Evolutionary conservation across 1,139 yeast genomes (phyloP), one percentile per base, ranked within the genome.

Genomic region (Suhomyces wounanorum): DNA sequence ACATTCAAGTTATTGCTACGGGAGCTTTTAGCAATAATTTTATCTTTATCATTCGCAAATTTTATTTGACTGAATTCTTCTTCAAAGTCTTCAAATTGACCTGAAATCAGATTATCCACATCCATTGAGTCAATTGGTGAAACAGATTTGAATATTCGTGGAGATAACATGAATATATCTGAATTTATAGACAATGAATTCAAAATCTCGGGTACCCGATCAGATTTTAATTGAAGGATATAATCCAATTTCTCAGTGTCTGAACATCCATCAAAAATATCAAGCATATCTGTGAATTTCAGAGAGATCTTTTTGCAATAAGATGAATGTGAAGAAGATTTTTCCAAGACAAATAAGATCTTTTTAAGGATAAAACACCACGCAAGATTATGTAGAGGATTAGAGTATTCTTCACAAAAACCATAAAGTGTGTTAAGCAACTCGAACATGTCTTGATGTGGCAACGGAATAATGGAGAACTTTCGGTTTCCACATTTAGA

Each of bases 31-130:
- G 18, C 14, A 8, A 3, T 16, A 14, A 14, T 2, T 2, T 14
- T 33, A 33, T 14, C 37, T 14, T 33, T 18, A 9, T 37, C 40
- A 37, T 18, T 37, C 3, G 18, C 26, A n/a, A 13, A 11, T 17
- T 37, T 41, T 3, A 43, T 18, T 25, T 43, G 25, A 16, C 40
- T 25, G n/a, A 43, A 43, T 25, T 43, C 46, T 23, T 26, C 36
- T 9, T 41, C 36, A 11, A 41, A 41, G 8, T 26, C 44, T 10
- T 30, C 44, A 13, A 18, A 37, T 14, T 13, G 28, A 8, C 25
- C 16, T 17, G 37, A 33, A 33, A 37, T 37, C 40, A 37, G 40
- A 28, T 28, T 31, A 41, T 28, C 25, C 8, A 28, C 11, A 1
- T 30, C 37, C 36, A 16, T 33, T 7, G 37, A 18, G 14, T 40